Conservation (phyloP, 1,284 basidiomycete genomes). For the Moesziomyces aphidis region DNA sequence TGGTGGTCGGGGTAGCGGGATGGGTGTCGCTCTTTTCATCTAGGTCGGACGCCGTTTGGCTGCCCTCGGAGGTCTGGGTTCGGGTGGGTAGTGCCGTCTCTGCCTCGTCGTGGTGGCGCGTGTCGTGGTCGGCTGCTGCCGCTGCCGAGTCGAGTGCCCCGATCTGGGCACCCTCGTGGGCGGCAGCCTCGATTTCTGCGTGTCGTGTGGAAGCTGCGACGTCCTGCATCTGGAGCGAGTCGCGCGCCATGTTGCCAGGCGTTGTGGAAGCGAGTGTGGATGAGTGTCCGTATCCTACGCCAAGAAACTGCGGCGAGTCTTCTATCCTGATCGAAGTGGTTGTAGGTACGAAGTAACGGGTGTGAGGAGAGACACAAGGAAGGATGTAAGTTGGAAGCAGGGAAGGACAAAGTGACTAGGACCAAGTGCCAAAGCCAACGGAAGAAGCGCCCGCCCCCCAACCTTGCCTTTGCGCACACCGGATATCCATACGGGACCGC, state of each 20-base stretch:
- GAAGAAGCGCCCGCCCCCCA: no score
- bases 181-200: conserved; percentile 14
- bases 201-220: conserved; percentile 1
- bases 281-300: neutral
- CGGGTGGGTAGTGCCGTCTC: conserved; percentile 13
- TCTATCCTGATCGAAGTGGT: no score
- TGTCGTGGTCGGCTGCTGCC: conserved; percentile 7
- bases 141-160: conserved; percentile 27
- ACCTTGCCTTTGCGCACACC: no score
- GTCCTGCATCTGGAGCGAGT: conserved; percentile 12
- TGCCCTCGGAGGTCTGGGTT: conserved; percentile 13
- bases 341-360: neutral
- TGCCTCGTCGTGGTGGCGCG: conserved; percentile 2
- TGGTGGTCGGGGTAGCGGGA: neutral
- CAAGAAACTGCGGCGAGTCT: neutral
- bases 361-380: neutral
- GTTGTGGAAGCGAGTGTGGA: neutral
- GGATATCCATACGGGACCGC: no score
- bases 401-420: neutral
- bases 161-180: conserved; percentile 17
- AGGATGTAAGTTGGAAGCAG: neutral
- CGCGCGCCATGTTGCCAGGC: conserved; percentile 5
- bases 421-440: no score
- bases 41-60: conserved; percentile 5
- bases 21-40: conserved; percentile 19